Evolutionary conservation across 2,329 filamentous ascomycete genomes (phyloP), one percentile per base, ranked within the genome.

Genomic region (Nemania sp.): DNA sequence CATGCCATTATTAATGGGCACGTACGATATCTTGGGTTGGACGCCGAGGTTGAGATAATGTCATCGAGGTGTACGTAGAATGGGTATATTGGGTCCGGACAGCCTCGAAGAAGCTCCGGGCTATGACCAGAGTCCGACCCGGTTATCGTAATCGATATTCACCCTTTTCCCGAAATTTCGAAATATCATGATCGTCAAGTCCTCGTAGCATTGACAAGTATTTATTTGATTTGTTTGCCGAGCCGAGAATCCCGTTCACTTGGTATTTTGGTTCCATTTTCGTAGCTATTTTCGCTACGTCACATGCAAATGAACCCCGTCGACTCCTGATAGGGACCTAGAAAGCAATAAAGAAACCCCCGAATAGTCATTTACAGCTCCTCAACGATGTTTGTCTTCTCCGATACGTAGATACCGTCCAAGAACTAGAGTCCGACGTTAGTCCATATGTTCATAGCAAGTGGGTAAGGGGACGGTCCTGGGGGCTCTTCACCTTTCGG

Each of bases 391-490:
- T 98, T 97, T 82, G 90, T 90, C 86, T 92, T 90, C 90, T 99
- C 95, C 78, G 93, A 97, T 77, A 99, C 95, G 87, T 99, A 99
- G 81, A 99, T 87, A 89, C 95, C 95, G 85, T 99, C 96, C 87
- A 99, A 89, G 90, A 99, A 99, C 91, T 96, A 29, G 75, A 66
- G 20, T 32, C 71, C 70, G 15, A 32, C 13, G 68, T 75, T 66
- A 74, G 70, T 49, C 3, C 1, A 11, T 25, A 12, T 20, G 32
- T 25, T 29, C 20, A 29, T 32, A 39, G n/a, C 4, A 1, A 13
- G 4, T 17, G 11, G 13, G 2, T 58, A 54, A 46, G 13, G 43
- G 34, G 29, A 17, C 2, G 34, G 13, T 49, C 17, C 11, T 18
- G 11, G 25, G 50, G n/a, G 2, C 10, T 59, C 72, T 81, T 71